These are phyloP conservation scores for Nicotiana tabacum DNA, from an alignment of 257 asterid genomes.

Conservation along the genomic window DNA sequence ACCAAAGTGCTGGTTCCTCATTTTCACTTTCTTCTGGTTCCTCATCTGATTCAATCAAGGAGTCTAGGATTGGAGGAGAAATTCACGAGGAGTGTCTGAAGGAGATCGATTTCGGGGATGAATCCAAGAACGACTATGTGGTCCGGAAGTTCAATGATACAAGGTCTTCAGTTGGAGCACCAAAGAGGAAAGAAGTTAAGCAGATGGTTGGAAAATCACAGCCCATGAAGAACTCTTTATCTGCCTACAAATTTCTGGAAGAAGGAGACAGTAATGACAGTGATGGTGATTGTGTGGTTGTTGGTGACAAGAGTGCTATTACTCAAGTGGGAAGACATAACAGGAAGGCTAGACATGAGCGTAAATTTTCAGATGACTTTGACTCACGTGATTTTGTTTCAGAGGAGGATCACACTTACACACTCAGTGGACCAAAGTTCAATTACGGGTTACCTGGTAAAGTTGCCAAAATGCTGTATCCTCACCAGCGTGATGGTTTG, in stretches of 20 bases:
- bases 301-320: conserved; percentile 27
- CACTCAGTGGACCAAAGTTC: conserved; percentile 43
- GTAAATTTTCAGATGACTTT: conserved; percentile 36
- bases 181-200: conserved; percentile 20
- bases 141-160: conserved; percentile 13
- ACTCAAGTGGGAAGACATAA: conserved; percentile 30
- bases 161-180: conserved; percentile 22
- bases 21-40: conserved; percentile 35
- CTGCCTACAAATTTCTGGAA: conserved; percentile 31
- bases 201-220: conserved; percentile 25
- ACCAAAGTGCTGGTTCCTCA: conserved; percentile 43
- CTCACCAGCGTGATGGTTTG: conserved; percentile 92
- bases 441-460: conserved; percentile 52
- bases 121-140: conserved; percentile 7
- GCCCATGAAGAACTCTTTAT: conserved; percentile 22
- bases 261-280: neutral
- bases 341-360: conserved; percentile 34
- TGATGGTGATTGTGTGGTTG: conserved; percentile 33
- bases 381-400: conserved; percentile 34
- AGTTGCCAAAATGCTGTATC: conserved; percentile 68
- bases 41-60: conserved; percentile 22
- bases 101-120: conserved; percentile 17
- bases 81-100: conserved; percentile 21
- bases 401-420: conserved; percentile 26
- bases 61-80: conserved; percentile 25